Base-by-base conservation (phyloP, 768 basidiomycete genomes). In the Naganishia vishniacii region DNA sequence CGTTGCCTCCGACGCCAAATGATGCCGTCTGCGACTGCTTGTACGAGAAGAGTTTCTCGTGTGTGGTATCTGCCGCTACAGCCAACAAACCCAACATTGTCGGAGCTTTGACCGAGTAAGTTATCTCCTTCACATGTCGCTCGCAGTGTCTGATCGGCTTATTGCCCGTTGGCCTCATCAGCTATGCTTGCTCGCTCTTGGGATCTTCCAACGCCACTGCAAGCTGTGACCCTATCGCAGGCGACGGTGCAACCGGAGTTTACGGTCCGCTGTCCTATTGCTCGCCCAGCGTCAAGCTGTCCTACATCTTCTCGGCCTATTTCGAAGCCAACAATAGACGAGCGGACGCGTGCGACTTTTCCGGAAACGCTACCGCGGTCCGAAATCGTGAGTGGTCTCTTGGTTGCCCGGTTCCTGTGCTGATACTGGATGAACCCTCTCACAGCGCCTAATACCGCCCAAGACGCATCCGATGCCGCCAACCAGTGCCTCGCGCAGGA, bases 1-100 rank as follows among this genome's bases (percentile, higher is more conserved):
- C 80, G 11, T 80, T 94, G 34, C 92, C 92, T 18, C 85, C 87
- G 0, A 95, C 92, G 5, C 92, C 92, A 2, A 86, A 89, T 74
- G 82, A 86, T 58, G 77, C 81, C 26, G 86, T 86, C n/a, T 95
- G 92, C 78, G 78, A 81, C 61, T 95, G 92, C 75, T 72, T 93
- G 69, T 81, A 84, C 74, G 78, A 77, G 59, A 76, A 76, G 53
- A 81, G 81, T 23, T 81, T 93, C 60, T 83, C 84, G 68, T 95
- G 92, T 75, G 81, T 80, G 67, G 91, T 91, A 72, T 86, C 81
- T 7, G 86, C 86, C 26, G 69, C 80, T 42, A 85, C 84, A 1
- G 78, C 79, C 16, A 86, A 68, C 44, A 58, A 69, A 29, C 76
- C 77, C 11, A 64, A 53, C 28, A 67, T 73, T 9, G 67, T 78